Evolutionary conservation across 176 grass and related monocot species (phyloP).

Genomic region (Bonia amplexicaulis): DNA sequence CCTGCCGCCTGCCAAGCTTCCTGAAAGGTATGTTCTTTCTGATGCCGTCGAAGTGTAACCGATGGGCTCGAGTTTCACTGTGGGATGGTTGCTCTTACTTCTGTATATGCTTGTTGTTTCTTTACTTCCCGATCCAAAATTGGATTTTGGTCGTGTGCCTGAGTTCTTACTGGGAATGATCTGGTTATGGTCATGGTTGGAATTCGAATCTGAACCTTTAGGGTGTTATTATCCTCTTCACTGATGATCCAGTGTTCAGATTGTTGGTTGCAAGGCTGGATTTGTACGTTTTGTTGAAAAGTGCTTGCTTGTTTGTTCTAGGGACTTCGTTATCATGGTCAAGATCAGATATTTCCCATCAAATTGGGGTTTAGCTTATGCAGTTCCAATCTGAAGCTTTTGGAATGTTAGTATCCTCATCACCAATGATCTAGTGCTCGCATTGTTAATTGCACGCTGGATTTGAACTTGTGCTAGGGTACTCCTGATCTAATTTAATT

Average conservation of each 20-base stretch:
- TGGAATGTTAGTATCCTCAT: not conserved
- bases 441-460: not conserved
- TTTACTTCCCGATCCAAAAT: not conserved
- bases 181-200: not conserved
- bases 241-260: not conserved
- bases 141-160: not conserved
- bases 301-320: not conserved
- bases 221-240: not conserved
- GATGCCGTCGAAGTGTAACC: not conserved
- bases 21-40: conserved; percentile 19
- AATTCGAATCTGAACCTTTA: not conserved
- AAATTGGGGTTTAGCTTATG: not conserved
- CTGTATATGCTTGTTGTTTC: not conserved
- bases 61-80: not conserved
- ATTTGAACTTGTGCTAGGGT: not conserved
- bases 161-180: conserved; percentile 20
- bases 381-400: not conserved
- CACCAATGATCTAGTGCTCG: not conserved
- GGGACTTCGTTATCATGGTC: not conserved
- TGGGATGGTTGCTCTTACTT: not conserved
- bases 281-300: not conserved
- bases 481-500: not conserved
- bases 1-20: not conserved
- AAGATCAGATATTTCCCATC: not conserved
- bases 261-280: not conserved